Conservation (phyloP, 108 stramenopile genomes). For the Skeletonema costatum region DNA sequence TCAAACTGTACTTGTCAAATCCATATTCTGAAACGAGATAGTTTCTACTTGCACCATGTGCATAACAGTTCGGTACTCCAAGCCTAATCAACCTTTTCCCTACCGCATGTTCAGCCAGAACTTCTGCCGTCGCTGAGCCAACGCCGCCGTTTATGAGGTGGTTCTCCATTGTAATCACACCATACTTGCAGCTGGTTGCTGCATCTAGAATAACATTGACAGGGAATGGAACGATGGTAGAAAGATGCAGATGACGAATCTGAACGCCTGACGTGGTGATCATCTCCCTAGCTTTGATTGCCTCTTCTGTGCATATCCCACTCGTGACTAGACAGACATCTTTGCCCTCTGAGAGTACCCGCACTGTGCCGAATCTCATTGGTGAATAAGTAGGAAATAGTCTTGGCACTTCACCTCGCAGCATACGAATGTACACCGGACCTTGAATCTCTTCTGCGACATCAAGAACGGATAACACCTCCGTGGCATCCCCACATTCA, state of each 20-base stretch:
- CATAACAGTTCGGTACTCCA: conserved; percentile 19
- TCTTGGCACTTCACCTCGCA: conserved; percentile 23
- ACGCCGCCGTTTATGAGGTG: conserved; percentile 22
- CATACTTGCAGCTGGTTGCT: conserved; percentile 6
- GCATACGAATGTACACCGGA: conserved; percentile 30
- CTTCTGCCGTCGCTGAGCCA: conserved; percentile 20
- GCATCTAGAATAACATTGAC: not conserved
- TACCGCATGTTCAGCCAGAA: conserved; percentile 26
- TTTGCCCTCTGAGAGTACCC: conserved; percentile 17
- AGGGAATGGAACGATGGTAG: conserved; percentile 24
- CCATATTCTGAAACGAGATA: conserved; percentile 20
- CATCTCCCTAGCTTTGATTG: conserved; percentile 10
- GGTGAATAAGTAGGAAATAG: conserved; percentile 18
- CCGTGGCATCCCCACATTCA: conserved; percentile 28
- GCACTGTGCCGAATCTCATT: conserved; percentile 14
- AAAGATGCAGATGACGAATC: conserved; percentile 20
- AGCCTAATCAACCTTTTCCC: conserved; percentile 17
- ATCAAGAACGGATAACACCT: conserved; percentile 29
- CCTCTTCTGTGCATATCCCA: conserved; percentile 29
- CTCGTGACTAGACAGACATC: conserved; percentile 17
- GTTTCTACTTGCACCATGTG: conserved; percentile 20
- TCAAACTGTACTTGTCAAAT: conserved; percentile 18
- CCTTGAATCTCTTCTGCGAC: conserved; percentile 20
- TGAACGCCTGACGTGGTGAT: conserved; percentile 11
- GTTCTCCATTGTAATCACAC: conserved; percentile 28